These are phyloP conservation scores for Saccharomycopsis vini DNA, from an alignment of 805 yeast genomes.

Conservation along the genomic window DNA sequence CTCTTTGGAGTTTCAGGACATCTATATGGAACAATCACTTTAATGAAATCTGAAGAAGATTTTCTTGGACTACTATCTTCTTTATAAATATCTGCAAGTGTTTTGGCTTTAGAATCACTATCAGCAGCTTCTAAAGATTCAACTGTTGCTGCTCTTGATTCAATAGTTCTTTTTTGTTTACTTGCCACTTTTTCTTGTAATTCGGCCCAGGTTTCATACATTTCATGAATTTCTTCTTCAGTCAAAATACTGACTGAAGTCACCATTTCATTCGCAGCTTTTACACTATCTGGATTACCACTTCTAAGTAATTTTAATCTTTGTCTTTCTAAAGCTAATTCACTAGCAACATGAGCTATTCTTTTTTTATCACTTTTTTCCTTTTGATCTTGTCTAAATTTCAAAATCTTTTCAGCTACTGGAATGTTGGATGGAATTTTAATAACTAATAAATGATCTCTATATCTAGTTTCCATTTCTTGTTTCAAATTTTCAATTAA, in stretches of 20 bases:
- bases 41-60: background rate
- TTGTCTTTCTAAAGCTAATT: conserved; percentile 58
- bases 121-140: background rate
- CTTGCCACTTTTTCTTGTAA: background rate
- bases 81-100: conserved; percentile 6
- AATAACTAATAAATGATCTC: conserved; percentile 54
- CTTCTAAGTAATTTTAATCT: conserved; percentile 50
- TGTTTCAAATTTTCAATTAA: conserved; percentile 58
- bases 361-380: too few relatives aligned
- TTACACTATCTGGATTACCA: conserved; percentile 38
- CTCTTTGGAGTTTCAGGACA: conserved; percentile 68
- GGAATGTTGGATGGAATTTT: conserved; percentile 44
- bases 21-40: conserved; percentile 47
- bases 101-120: background rate
- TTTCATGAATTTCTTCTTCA: conserved; percentile 25
- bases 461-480: conserved; percentile 78
- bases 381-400: conserved; percentile 34
- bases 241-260: conserved; percentile 51
- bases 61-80: conserved; percentile 11
- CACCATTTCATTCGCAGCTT: conserved; percentile 44
- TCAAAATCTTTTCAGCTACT: conserved; percentile 41
- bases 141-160: background rate
- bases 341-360: too few relatives aligned
- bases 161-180: background rate
- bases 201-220: conserved; percentile 5